Percentiles rank a stretch among this genome's conserved stretches.
These are phyloP conservation scores for Populus alba DNA, from an alignment of 345 rosid genomes.

Conservation along the genomic window DNA sequence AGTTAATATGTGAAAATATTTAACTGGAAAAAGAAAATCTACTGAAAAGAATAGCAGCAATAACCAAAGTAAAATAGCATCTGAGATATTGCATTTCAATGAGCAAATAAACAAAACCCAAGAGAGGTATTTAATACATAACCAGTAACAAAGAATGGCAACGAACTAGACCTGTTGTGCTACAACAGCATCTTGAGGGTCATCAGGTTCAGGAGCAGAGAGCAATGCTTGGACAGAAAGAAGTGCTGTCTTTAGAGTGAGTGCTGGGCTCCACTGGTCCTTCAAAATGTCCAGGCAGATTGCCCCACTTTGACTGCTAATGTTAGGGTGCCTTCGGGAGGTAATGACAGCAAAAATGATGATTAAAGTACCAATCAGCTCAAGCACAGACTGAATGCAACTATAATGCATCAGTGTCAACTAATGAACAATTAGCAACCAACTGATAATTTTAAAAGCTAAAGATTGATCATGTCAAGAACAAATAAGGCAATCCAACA, in stretches of 20 bases:
- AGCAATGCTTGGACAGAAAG: conserved; percentile 93
- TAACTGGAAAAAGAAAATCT: neutral
- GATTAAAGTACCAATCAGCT: neutral
- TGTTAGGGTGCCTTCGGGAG: conserved; percentile 86
- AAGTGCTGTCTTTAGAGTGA: conserved; percentile 95
- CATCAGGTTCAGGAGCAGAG: conserved; percentile 92
- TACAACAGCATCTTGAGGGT: conserved; percentile 99
- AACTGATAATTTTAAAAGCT: neutral
- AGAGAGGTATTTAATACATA: neutral
- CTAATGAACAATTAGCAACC: neutral
- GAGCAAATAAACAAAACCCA: neutral
- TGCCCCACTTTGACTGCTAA: conserved; percentile 99
- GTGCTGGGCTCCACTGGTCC: conserved; percentile 99
- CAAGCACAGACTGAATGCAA: neutral
- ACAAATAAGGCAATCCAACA: neutral
- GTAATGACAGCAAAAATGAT: neutral
- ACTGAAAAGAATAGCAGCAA: neutral
- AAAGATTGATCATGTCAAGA: neutral
- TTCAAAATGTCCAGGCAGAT: conserved; percentile 96
- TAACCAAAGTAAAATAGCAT: neutral
- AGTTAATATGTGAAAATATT: neutral
- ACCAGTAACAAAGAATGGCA: conserved; percentile 1
- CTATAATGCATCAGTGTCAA: neutral
- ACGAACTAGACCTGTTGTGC: conserved; percentile 78
- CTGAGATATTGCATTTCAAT: neutral